phyloP scores from a whole-genome alignment of 768 basidiomycete genomes.

The Clavulina sp. region DNA sequence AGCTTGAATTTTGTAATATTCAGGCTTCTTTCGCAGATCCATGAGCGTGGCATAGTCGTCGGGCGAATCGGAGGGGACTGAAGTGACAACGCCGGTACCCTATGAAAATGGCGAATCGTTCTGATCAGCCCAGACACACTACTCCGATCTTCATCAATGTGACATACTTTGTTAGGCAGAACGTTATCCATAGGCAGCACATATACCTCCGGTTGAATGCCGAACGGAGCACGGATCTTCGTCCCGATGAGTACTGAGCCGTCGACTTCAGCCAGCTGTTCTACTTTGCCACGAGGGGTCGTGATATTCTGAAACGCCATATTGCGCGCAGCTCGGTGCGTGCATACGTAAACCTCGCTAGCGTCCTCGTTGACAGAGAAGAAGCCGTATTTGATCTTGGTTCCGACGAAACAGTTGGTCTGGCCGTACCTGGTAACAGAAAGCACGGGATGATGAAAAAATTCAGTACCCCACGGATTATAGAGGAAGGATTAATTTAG shows the following conservation, averaged over 20 bases:
- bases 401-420: slow-evolving; percentile 93
- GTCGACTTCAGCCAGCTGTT: slow-evolving; percentile 58
- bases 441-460: slow-evolving; percentile 5
- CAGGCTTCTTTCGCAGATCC: slow-evolving; percentile 90
- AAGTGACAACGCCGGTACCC: slow-evolving; percentile 97
- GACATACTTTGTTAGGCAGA: slow-evolving; percentile 67
- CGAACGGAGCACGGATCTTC: slow-evolving; percentile 75
- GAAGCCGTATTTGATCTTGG: slow-evolving; percentile 77
- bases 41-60: slow-evolving; percentile 84
- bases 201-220: slow-evolving; percentile 70
- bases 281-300: slow-evolving; percentile 48
- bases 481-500: background rate
- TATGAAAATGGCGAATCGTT: slow-evolving; percentile 15
- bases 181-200: slow-evolving; percentile 99
- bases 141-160: too few relatives aligned
- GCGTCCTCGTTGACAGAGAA: slow-evolving; percentile 66
- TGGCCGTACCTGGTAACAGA: slow-evolving; percentile 68
- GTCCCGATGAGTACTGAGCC: slow-evolving; percentile 74
- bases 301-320: slow-evolving; percentile 87
- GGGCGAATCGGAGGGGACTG: slow-evolving; percentile 94
- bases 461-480: background rate
- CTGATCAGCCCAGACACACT: background rate
- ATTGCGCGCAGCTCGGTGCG: slow-evolving; percentile 81
- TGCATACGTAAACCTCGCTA: slow-evolving; percentile 71
- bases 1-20: slow-evolving; percentile 88